Evolutionary conservation across 352 stramenopile species (phyloP).

Genomic region (Elongisporangium anandrum): DNA sequence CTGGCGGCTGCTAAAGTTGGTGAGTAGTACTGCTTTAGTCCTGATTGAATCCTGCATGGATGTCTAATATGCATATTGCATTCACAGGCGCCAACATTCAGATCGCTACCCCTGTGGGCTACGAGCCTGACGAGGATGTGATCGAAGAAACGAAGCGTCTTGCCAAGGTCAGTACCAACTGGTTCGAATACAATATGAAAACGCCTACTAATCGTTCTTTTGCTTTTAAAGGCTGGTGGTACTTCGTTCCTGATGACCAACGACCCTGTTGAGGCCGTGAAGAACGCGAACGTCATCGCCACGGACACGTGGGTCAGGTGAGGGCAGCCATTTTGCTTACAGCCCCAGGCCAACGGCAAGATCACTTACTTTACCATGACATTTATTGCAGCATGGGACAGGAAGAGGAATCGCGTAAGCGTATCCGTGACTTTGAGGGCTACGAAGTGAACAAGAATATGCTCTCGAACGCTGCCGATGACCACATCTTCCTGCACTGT

Average conservation of each 20-base stretch:
- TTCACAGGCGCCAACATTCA: conserved; percentile 83
- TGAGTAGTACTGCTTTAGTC: conserved; percentile 24
- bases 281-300: conserved; percentile 92
- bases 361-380: neutral
- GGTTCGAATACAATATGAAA: neutral
- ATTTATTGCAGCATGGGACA: conserved; percentile 82
- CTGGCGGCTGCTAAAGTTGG: conserved; percentile 86
- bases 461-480: conserved; percentile 84
- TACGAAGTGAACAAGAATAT: conserved; percentile 94
- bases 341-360: neutral
- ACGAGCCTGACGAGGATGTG: conserved; percentile 89
- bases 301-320: conserved; percentile 97
- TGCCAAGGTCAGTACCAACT: conserved; percentile 29
- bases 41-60: neutral
- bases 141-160: conserved; percentile 88
- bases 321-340: neutral
- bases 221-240: conserved; percentile 29
- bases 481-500: conserved; percentile 97
- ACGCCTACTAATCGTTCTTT: neutral
- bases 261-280: conserved; percentile 92
- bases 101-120: conserved; percentile 93
- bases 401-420: conserved; percentile 92
- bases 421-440: conserved; percentile 92
- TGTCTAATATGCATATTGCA: neutral
- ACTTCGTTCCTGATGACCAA: conserved; percentile 81